phyloP scores from a whole-genome alignment of 1,284 basidiomycete genomes.

The Moesziomyces aphidis region DNA sequence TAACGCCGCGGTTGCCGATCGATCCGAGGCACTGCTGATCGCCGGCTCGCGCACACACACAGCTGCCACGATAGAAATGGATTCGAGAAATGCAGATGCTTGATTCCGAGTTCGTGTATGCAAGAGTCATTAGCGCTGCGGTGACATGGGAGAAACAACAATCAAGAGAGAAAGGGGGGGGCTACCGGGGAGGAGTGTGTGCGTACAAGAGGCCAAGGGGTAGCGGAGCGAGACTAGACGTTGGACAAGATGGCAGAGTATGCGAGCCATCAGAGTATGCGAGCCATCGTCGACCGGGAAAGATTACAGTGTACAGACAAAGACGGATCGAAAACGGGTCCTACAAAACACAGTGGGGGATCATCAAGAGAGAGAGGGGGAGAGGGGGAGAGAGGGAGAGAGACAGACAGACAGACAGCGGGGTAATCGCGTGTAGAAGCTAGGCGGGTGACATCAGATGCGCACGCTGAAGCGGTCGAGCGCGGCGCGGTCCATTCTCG shows the following conservation, averaged over 20 bases:
- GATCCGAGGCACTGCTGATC: too few relatives aligned
- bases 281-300: background rate
- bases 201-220: background rate
- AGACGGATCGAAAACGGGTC: background rate
- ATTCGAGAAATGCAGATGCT: background rate
- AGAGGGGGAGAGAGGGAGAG: too few relatives aligned
- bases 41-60: too few relatives aligned
- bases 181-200: background rate
- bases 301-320: background rate
- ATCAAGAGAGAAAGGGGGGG: background rate
- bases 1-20: too few relatives aligned
- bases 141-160: slow-evolving; percentile 1
- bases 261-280: background rate
- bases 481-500: slow-evolving; percentile 36
- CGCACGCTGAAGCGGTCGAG: slow-evolving; percentile 44
- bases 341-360: background rate
- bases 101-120: background rate
- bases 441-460: slow-evolving; percentile 12
- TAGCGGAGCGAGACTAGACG: background rate
- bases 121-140: slow-evolving; percentile 15
- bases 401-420: too few relatives aligned
- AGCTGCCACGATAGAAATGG: background rate
- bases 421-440: background rate
- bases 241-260: background rate
- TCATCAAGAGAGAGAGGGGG: background rate